These are phyloP conservation scores for Pyricularia pennisetigena DNA, from an alignment of 2,329 filamentous ascomycete genomes.

Conservation along the genomic window DNA sequence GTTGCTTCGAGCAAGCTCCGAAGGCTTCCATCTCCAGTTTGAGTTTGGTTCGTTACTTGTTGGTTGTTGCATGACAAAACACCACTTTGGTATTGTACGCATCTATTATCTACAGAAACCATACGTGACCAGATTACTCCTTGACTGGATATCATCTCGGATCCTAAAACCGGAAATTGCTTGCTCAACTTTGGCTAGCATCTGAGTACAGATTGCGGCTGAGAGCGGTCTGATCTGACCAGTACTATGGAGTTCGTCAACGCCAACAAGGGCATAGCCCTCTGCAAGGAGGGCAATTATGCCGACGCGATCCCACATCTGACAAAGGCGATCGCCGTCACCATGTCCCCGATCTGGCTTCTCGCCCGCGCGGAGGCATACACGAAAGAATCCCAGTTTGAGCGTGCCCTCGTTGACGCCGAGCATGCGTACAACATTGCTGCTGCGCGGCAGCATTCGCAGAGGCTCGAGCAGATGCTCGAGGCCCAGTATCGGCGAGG, in stretches of 20 bases:
- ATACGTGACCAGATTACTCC: not conserved
- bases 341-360: conserved; percentile 66
- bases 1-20: not conserved
- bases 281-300: conserved; percentile 55
- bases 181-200: not conserved
- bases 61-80: not conserved
- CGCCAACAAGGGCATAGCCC: conserved; percentile 53
- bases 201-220: not conserved
- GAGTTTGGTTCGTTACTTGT: not conserved
- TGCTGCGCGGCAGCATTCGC: conserved; percentile 51
- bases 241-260: conserved; percentile 36
- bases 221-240: not conserved
- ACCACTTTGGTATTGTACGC: not conserved
- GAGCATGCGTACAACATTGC: conserved; percentile 55
- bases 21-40: not conserved
- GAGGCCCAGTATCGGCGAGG: conserved; percentile 76
- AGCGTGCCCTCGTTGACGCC: conserved; percentile 59
- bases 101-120: not conserved
- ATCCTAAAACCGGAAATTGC: not conserved
- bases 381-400: conserved; percentile 49
- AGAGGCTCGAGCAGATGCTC: conserved; percentile 56
- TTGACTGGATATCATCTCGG: not conserved
- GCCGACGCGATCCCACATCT: conserved; percentile 57
- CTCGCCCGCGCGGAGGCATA: conserved; percentile 74
- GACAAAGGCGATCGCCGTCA: conserved; percentile 55